These are phyloP conservation scores for Pilobolus umbonatus DNA, from an alignment of 192 early-diverging fungal genomes.

Conservation along the genomic window DNA sequence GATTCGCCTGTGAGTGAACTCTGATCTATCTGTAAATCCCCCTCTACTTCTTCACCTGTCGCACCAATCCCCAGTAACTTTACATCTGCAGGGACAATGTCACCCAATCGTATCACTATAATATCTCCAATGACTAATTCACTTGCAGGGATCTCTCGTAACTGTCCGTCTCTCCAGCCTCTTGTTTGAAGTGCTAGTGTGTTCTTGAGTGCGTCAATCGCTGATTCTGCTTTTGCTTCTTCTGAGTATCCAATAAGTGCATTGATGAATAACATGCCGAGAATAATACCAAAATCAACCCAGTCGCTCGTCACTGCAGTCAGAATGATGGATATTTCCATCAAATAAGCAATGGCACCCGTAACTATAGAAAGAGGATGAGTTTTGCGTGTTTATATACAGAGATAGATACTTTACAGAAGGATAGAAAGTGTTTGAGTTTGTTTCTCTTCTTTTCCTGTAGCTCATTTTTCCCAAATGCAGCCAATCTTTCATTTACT, in stretches of 20 bases:
- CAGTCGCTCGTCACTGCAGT: constrained; percentile 55
- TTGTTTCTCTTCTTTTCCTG: constrained; percentile 39
- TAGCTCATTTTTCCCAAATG: constrained; percentile 60
- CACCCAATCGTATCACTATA: constrained; percentile 64
- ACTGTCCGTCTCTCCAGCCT: constrained; percentile 52
- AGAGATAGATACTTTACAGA: constrained; percentile 34
- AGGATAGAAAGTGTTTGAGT: constrained; percentile 42
- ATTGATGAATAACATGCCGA: constrained; percentile 56
- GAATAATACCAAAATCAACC: constrained; percentile 57
- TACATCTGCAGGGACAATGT: constrained; percentile 73
- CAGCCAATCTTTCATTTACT: constrained; percentile 40
- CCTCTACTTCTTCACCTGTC: constrained; percentile 47
- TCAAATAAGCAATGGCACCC: constrained; percentile 63
- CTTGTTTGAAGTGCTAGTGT: constrained; percentile 64
- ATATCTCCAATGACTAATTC: constrained; percentile 70
- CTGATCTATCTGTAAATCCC: constrained; percentile 62
- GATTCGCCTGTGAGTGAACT: constrained; percentile 75
- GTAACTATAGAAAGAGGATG: constrained; percentile 36
- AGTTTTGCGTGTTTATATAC: constrained; percentile 4
- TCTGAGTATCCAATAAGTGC: constrained; percentile 70
- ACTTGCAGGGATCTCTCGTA: constrained; percentile 44
- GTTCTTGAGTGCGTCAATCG: constrained; percentile 66
- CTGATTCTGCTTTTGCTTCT: constrained; percentile 67
- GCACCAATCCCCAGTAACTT: constrained; percentile 47
- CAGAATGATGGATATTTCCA: constrained; percentile 52